Conservation (phyloP, 495 filamentous ascomycete species). For the Penicillium samsonianum region DNA sequence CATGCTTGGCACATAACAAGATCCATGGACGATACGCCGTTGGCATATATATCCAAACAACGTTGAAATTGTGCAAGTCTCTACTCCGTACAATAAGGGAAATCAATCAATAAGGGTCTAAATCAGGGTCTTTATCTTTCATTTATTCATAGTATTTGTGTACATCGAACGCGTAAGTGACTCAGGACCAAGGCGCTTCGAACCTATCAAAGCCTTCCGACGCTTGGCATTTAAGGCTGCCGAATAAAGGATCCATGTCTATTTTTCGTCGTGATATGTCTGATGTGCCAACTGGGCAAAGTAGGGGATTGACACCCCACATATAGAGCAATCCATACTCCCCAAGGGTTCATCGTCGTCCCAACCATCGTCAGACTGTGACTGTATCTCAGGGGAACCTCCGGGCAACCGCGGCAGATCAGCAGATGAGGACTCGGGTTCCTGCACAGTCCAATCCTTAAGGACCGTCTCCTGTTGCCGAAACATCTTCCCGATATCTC, state of each 20-base stretch:
- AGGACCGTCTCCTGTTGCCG: conserved; percentile 63
- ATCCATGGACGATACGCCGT: background rate
- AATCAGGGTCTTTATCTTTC: no score
- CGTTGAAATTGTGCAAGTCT: no score
- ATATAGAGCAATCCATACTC: conserved; percentile 54
- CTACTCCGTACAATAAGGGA: no score
- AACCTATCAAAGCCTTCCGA: background rate
- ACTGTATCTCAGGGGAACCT: conserved; percentile 17
- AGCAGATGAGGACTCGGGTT: background rate
- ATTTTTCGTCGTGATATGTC: conserved; percentile 59
- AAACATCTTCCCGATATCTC: conserved; percentile 71
- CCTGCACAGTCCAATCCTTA: conserved; percentile 55
- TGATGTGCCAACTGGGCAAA: conserved; percentile 76
- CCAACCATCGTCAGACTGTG: conserved; percentile 18
- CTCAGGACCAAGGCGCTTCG: conserved; percentile 5
- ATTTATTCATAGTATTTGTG: background rate
- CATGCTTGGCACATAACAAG: background rate
- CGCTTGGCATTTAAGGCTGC: conserved; percentile 12
- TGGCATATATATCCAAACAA: no score
- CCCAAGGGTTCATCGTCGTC: conserved; percentile 42
- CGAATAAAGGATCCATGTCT: conserved; percentile 10
- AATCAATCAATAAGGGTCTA: no score
- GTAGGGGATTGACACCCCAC: conserved; percentile 64
- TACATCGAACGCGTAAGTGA: conserved; percentile 4
- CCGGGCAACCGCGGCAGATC: background rate